Conservation (phyloP, 2,329 filamentous ascomycete species). For the Fusarium devonianum region DNA sequence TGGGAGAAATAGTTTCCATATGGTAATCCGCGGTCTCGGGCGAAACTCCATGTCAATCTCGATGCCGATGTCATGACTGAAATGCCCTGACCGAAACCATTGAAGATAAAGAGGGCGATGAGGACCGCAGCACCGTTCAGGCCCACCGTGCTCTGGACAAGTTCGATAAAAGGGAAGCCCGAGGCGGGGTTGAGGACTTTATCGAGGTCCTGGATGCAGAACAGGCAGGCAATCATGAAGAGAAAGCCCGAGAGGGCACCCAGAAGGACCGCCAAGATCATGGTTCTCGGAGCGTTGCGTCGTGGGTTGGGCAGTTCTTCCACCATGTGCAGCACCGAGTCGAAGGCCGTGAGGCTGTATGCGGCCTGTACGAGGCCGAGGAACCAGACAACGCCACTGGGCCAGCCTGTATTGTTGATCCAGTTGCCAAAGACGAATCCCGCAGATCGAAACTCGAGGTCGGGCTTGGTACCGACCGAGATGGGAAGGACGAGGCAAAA, state of each 20-base stretch:
- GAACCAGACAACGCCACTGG: constrained; percentile 62
- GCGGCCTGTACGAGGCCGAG: constrained; percentile 63
- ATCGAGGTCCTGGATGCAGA: constrained; percentile 57
- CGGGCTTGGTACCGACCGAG: constrained; percentile 53
- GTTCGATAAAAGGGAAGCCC: constrained; percentile 57
- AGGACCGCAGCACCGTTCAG: constrained; percentile 52
- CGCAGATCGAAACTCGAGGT: constrained; percentile 55
- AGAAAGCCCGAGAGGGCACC: constrained; percentile 57
- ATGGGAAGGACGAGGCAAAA: constrained; percentile 60
- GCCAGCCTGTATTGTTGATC: constrained; percentile 55
- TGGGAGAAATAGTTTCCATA: constrained; percentile 55
- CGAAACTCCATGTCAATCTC: constrained; percentile 61
- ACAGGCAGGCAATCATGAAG: constrained; percentile 59
- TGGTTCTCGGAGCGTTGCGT: constrained; percentile 57
- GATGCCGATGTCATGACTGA: constrained; percentile 60
- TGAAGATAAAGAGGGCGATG: constrained; percentile 61
- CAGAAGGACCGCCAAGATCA: constrained; percentile 58
- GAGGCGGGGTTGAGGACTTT: constrained; percentile 48
- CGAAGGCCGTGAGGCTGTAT: constrained; percentile 59
- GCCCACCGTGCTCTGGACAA: constrained; percentile 48
- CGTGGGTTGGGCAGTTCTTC: constrained; percentile 63
- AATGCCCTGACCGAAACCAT: constrained; percentile 61
- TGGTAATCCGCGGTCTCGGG: constrained; percentile 57
- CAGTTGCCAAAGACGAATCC: constrained; percentile 61
- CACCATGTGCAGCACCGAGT: constrained; percentile 65